phyloP scores from a whole-genome alignment of 306 rosid genomes.

The Aeschynomene evenia region DNA sequence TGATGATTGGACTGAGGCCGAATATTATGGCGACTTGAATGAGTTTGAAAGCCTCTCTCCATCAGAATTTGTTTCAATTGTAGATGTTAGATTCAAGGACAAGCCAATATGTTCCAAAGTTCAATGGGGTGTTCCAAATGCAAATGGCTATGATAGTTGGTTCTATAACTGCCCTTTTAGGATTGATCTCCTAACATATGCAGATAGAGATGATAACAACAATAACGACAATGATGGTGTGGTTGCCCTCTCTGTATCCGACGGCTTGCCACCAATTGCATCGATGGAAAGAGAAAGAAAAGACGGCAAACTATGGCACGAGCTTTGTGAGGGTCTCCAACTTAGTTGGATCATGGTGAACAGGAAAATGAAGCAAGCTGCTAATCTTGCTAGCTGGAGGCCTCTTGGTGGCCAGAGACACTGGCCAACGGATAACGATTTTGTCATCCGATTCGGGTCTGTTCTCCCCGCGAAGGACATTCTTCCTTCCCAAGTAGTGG shows the following conservation, averaged over 20 bases:
- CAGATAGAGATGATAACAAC: constrained; percentile 58
- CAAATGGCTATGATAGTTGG: constrained; percentile 67
- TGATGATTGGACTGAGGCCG: constrained; percentile 89
- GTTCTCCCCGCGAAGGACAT: constrained; percentile 75
- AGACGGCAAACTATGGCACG: constrained; percentile 84
- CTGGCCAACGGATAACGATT: constrained; percentile 91
- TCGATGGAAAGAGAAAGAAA: constrained; percentile 80
- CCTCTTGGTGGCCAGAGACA: constrained; percentile 89
- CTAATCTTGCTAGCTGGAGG: constrained; percentile 89
- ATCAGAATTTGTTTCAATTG: constrained; percentile 78
- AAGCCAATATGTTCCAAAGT: constrained; percentile 80
- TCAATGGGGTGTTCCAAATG: constrained; percentile 84
- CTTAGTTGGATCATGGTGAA: constrained; percentile 87
- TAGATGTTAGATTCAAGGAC: constrained; percentile 72
- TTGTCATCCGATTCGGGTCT: constrained; percentile 78
- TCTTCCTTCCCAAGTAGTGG: constrained; percentile 77
- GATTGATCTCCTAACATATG: constrained; percentile 73
- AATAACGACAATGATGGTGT: constrained; percentile 51
- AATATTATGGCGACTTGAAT: constrained; percentile 69
- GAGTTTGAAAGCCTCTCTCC: constrained; percentile 58
- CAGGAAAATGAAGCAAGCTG: constrained; percentile 74
- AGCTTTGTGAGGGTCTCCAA: constrained; percentile 72
- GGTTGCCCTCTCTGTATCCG: constrained; percentile 70
- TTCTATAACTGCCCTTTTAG: constrained; percentile 83
- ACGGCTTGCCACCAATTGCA: constrained; percentile 68